Evolutionary conservation across 805 yeast species (phyloP).

Genomic region (Kazachstania martiniae): DNA sequence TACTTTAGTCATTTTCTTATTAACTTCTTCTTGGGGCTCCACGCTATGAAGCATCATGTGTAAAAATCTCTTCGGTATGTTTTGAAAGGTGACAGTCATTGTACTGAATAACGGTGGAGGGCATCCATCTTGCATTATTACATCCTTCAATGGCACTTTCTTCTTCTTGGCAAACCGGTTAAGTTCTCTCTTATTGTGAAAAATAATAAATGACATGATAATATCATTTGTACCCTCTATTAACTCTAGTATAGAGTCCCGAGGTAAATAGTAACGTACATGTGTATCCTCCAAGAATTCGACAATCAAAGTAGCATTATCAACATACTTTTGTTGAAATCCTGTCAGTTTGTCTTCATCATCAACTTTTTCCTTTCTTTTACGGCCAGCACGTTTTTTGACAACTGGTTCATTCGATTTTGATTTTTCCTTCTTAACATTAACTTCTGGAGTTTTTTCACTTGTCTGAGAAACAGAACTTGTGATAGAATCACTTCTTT

Average conservation of each 20-base stretch:
- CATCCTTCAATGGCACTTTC: slow-evolving; percentile 10
- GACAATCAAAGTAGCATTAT: slow-evolving; percentile 65
- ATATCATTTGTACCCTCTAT: slow-evolving; percentile 20
- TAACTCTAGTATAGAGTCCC: slow-evolving; percentile 60
- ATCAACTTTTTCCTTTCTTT: slow-evolving; percentile 9
- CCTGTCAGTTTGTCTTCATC: slow-evolving; percentile 53
- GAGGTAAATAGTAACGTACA: slow-evolving; percentile 66
- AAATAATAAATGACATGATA: slow-evolving; percentile 26
- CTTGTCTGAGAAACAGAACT: neutral
- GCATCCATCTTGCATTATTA: slow-evolving; percentile 27
- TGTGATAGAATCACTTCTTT: neutral
- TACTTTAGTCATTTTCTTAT: slow-evolving; percentile 48
- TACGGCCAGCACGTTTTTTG: too few relatives aligned
- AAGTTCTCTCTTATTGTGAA: slow-evolving; percentile 24
- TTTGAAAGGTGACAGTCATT: slow-evolving; percentile 51
- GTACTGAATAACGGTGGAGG: slow-evolving; percentile 41
- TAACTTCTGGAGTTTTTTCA: slow-evolving; percentile 1
- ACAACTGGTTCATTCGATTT: slow-evolving; percentile 5
- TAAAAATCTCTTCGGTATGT: slow-evolving; percentile 55
- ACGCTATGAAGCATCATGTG: slow-evolving; percentile 62
- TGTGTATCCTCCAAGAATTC: slow-evolving; percentile 77
- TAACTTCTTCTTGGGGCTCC: slow-evolving; percentile 43
- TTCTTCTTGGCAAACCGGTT: slow-evolving; percentile 13
- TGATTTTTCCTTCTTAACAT: slow-evolving; percentile 4
- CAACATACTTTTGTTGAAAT: slow-evolving; percentile 60